Evolutionary conservation across 805 yeast genomes (phyloP), one percentile per base, ranked within the genome.

Genomic region (Monosporozyma aquatica): DNA sequence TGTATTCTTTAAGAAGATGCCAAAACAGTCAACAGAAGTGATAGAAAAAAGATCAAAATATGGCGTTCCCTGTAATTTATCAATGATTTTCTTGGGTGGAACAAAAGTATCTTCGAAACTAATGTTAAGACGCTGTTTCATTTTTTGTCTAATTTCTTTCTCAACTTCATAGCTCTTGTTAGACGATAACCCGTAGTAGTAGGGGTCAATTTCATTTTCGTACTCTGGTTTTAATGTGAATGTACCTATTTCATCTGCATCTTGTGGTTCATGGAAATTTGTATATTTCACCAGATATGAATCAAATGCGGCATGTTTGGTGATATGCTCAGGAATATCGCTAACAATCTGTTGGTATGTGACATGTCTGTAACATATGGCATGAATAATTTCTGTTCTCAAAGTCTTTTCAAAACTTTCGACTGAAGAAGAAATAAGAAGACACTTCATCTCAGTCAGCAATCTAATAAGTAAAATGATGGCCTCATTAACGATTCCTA

Each of bases 141-240:
- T 59, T 22, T 72, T 57, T 26, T 72, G 74, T 50, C 80, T 78
- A 24, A 84, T 63, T 4, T 77, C 63, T 36, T 71, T 72, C 43
- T 83, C 81, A 6, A 95, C 90, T 46, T 87, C 96, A 43, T 87
- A 96, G 42, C 90, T 74, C 41, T 78, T 79, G 51, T 87, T 87
- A 0, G 90, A 66, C 0, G 82, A 68, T 52, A 82, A 82, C 51
- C 87, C 87, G 45, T 84, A 70, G 56, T 81, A 90, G 54, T 76
- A 89, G 0, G 97, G 95, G 58, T 90, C 92, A 34, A 89, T 74
- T 22, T 71, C 65, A 1, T 65, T 67, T 43, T 64, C 69, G 23
- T 65, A 64, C 39, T 76, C 71, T 3, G 73, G 70, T 54, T 83
- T 87, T 46, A 92, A 68, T 22, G 76, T 67, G 60, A 83, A 90